Conservation (phyloP, 2,329 filamentous ascomycete genomes). For the Macrophomina tecta region DNA sequence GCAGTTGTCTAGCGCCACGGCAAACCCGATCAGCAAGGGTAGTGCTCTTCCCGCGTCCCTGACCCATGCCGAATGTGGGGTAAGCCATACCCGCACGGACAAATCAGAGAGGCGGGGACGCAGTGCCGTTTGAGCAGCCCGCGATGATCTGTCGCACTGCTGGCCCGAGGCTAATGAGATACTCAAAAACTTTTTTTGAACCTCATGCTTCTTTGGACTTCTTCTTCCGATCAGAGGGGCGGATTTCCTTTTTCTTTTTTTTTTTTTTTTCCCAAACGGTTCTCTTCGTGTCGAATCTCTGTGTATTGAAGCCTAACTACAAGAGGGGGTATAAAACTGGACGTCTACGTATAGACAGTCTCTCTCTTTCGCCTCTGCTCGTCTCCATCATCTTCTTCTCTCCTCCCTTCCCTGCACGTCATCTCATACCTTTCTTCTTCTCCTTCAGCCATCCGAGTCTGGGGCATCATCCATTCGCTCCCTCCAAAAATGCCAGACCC, state of each 20-base stretch:
- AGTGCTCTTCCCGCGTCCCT: neutral
- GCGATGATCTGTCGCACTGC: neutral
- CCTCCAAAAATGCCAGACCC: neutral
- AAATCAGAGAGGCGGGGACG: neutral
- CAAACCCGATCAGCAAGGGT: neutral
- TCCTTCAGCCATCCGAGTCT: no score
- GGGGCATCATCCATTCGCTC: no score
- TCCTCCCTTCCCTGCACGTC: neutral
- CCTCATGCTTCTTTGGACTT: neutral
- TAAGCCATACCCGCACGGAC: neutral
- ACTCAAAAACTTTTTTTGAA: neutral
- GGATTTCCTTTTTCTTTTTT: neutral
- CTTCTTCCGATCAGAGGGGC: neutral
- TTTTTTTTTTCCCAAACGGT: neutral
- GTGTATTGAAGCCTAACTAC: no score
- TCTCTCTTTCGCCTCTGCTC: neutral
- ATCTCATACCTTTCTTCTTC: no score
- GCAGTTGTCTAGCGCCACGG: neutral
- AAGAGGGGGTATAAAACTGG: neutral
- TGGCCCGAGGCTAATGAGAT: neutral
- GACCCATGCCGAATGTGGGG: neutral
- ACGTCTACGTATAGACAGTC: neutral
- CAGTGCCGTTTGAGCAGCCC: neutral
- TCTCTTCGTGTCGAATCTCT: no score
- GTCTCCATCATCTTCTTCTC: neutral